A percentile compares a stretch with the other conserved stretches of the same genome.
Conservation (phyloP, 2,329 filamentous ascomycete species). For the Onygenales sp. region DNA sequence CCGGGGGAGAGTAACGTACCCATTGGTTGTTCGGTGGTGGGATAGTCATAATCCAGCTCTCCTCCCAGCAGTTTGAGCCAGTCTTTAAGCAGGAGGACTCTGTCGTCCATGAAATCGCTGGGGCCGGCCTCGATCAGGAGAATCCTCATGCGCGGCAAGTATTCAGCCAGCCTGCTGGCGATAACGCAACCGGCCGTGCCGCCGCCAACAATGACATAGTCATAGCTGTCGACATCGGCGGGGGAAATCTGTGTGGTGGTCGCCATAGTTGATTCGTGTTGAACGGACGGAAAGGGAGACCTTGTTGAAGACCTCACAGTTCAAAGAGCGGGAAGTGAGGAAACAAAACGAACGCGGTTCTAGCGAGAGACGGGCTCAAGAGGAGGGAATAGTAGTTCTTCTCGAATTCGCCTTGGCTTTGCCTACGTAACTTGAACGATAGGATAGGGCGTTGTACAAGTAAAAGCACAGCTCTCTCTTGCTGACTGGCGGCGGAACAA, state of each 20-base stretch:
- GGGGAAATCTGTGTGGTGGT: constrained; percentile 60
- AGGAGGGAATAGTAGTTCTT: not conserved
- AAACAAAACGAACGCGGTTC: not conserved
- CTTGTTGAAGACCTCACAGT: constrained; percentile 5
- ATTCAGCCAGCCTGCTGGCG: constrained; percentile 68
- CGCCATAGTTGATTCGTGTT: constrained; percentile 3
- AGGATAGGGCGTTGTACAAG: no score
- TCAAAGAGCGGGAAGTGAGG: not conserved
- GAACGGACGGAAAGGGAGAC: not conserved
- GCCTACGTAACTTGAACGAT: no score
- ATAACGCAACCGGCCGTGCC: constrained; percentile 82
- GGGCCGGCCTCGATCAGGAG: constrained; percentile 82
- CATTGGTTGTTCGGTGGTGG: constrained; percentile 79
- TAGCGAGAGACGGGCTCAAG: not conserved
- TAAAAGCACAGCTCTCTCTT: no score
- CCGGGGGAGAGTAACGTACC: constrained; percentile 32
- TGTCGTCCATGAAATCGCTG: constrained; percentile 79
- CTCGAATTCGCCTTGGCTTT: not conserved
- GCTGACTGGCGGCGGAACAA: no score
- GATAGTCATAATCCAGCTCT: constrained; percentile 85
- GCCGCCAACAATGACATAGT: constrained; percentile 79
- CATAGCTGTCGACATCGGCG: constrained; percentile 58
- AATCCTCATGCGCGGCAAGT: constrained; percentile 71
- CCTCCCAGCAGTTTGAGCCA: constrained; percentile 79
- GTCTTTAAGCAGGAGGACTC: constrained; percentile 75